Conservation (phyloP, 805 yeast species). For the Candida berthetii region DNA sequence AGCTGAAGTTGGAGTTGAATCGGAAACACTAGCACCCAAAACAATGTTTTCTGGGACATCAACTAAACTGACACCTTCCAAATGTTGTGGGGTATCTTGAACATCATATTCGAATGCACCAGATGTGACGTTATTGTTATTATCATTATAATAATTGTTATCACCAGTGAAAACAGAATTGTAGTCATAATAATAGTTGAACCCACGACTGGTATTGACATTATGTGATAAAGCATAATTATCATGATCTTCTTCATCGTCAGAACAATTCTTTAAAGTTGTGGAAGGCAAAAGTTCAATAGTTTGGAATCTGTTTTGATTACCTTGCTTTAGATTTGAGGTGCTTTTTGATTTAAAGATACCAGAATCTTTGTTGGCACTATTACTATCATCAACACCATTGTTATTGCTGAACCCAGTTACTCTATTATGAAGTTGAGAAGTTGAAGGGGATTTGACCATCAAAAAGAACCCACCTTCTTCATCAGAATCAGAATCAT, state of each 20-base stretch:
- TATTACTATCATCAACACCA: background rate
- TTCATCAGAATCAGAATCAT: constrained; percentile 46
- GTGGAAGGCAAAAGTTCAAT: constrained; percentile 86
- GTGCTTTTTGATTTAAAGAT: constrained; percentile 4
- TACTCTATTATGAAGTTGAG: constrained; percentile 18
- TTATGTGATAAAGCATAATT: constrained; percentile 61
- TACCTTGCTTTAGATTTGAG: background rate
- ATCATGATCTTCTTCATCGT: constrained; percentile 47
- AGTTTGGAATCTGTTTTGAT: constrained; percentile 31
- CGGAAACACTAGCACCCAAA: constrained; percentile 6
- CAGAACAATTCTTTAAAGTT: constrained; percentile 70
- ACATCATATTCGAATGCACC: constrained; percentile 14
- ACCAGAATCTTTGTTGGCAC: background rate
- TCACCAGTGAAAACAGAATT: constrained; percentile 66
- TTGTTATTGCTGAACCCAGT: background rate
- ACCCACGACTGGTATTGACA: constrained; percentile 65
- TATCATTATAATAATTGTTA: constrained; percentile 13
- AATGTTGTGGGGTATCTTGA: constrained; percentile 10
- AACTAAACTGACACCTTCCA: constrained; percentile 20
- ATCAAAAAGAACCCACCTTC: constrained; percentile 67
- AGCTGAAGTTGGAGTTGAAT: background rate
- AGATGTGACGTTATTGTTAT: constrained; percentile 5
- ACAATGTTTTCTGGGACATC: constrained; percentile 23
- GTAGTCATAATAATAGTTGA: constrained; percentile 74
- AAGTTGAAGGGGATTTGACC: constrained; percentile 37